Percentiles rank a stretch among this genome's conserved stretches.
Conservation (phyloP, 1,284 basidiomycete genomes). For the Ceratobasidium theobromae region DNA sequence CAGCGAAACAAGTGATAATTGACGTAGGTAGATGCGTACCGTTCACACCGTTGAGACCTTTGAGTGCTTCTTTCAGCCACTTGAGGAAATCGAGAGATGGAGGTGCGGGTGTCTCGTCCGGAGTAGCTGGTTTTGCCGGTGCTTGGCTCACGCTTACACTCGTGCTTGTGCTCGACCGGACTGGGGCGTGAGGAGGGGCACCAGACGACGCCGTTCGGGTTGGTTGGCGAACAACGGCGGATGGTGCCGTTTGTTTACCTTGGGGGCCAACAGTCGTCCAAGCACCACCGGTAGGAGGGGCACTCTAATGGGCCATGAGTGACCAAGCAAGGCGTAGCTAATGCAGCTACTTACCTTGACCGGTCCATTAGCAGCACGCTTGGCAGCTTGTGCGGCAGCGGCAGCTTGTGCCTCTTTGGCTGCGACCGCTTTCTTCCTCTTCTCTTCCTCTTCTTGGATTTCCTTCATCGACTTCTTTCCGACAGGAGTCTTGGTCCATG, state of each 20-base stretch:
- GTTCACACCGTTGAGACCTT: constrained; percentile 80
- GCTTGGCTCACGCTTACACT: no score
- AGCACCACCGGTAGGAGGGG: constrained; percentile 52
- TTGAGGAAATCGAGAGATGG: constrained; percentile 88
- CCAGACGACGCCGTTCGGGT: constrained; percentile 39
- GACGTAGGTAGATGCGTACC: constrained; percentile 50
- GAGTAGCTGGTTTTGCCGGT: constrained; percentile 44
- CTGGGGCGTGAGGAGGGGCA: no score
- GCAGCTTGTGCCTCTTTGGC: constrained; percentile 55
- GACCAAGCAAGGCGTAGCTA: not conserved
- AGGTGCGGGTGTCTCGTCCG: constrained; percentile 60
- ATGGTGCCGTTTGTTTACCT: constrained; percentile 57
- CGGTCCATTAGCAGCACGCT: constrained; percentile 78
- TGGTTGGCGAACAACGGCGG: constrained; percentile 36
- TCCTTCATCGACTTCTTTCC: constrained; percentile 96
- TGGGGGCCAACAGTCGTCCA: constrained; percentile 86
- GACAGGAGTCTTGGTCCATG: constrained; percentile 51
- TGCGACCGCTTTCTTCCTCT: constrained; percentile 65
- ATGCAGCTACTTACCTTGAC: constrained; percentile 60
- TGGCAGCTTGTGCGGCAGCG: constrained; percentile 46
- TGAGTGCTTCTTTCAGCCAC: constrained; percentile 87
- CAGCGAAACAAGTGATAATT: not conserved
- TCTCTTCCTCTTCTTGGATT: constrained; percentile 97
- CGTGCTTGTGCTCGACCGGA: constrained; percentile 40
- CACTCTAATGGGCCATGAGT: no score